These are phyloP conservation scores for Cercospora sojina DNA, from an alignment of 2,329 filamentous ascomycete genomes.

Conservation along the genomic window DNA sequence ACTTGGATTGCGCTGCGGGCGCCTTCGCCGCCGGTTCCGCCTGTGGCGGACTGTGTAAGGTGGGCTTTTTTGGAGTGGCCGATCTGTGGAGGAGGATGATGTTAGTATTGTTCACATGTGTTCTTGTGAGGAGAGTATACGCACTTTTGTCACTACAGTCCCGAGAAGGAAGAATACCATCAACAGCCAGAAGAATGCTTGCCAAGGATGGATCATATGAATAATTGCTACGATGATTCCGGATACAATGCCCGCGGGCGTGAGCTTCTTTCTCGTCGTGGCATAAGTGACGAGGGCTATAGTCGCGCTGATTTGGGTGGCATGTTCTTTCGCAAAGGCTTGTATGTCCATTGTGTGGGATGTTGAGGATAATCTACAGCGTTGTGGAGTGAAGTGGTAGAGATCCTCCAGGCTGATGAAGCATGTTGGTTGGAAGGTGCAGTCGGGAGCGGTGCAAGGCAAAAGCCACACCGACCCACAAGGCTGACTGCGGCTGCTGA, in stretches of 20 bases:
- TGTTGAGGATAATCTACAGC: not conserved
- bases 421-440: not conserved
- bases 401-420: not conserved
- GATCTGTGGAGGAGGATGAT: slow-evolving; percentile 52
- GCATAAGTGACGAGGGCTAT: slow-evolving; percentile 48
- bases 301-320: slow-evolving; percentile 35
- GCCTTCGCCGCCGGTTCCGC: slow-evolving; percentile 73
- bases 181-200: slow-evolving; percentile 81
- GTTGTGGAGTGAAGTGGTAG: not conserved
- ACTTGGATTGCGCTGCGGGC: slow-evolving; percentile 84
- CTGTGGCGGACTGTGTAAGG: slow-evolving; percentile 74
- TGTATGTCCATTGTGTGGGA: slow-evolving; percentile 26
- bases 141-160: slow-evolving; percentile 77
- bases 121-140: slow-evolving; percentile 4
- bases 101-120: not conserved
- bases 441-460: not conserved
- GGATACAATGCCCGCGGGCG: slow-evolving; percentile 68
- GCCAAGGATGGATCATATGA: slow-evolving; percentile 92
- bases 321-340: slow-evolving; percentile 28
- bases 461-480: not conserved
- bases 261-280: slow-evolving; percentile 60
- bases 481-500: not conserved
- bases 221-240: slow-evolving; percentile 72
- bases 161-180: slow-evolving; percentile 84
- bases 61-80: slow-evolving; percentile 83